phyloP scores from a whole-genome alignment of 257 asterid genomes.

The Agastache rugosa region DNA sequence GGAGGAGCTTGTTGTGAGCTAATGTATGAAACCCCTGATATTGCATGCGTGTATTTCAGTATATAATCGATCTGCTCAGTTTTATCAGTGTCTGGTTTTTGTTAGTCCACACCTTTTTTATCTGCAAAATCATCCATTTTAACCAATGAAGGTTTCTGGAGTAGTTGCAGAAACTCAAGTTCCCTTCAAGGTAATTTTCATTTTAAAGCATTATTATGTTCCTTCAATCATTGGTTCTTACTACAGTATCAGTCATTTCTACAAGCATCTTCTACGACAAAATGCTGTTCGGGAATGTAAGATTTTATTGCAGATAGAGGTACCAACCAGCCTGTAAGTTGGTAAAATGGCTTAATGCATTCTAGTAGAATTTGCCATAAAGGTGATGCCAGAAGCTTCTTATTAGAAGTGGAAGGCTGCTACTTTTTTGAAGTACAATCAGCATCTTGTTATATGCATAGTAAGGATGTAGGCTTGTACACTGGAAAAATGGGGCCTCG shows the following conservation, averaged over 20 bases:
- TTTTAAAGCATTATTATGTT: background rate
- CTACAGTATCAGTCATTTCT: slow-evolving; percentile 29
- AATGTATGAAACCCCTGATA: background rate
- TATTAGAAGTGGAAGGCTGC: slow-evolving; percentile 17
- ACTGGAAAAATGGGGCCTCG: slow-evolving; percentile 45
- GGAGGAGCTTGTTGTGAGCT: background rate
- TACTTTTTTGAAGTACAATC: slow-evolving; percentile 32
- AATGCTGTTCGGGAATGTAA: slow-evolving; percentile 16
- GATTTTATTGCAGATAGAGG: slow-evolving; percentile 23
- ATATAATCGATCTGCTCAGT: background rate
- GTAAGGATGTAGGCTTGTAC: slow-evolving; percentile 18
- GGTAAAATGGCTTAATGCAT: slow-evolving; percentile 10
- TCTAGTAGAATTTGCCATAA: slow-evolving; percentile 29
- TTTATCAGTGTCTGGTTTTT: background rate
- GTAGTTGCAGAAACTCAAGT: background rate
- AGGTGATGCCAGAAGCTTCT: slow-evolving; percentile 44
- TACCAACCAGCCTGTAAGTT: slow-evolving; percentile 24
- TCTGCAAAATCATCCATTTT: slow-evolving; percentile 10
- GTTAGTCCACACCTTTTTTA: background rate
- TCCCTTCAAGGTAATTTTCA: background rate
- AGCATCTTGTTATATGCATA: slow-evolving; percentile 22
- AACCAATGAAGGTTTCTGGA: background rate
- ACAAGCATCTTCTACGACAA: slow-evolving; percentile 17
- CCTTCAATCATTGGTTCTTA: slow-evolving; percentile 18
- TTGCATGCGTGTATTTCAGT: background rate